Base-by-base conservation (phyloP, 345 rosid species). In the Kernera saxatilis region DNA sequence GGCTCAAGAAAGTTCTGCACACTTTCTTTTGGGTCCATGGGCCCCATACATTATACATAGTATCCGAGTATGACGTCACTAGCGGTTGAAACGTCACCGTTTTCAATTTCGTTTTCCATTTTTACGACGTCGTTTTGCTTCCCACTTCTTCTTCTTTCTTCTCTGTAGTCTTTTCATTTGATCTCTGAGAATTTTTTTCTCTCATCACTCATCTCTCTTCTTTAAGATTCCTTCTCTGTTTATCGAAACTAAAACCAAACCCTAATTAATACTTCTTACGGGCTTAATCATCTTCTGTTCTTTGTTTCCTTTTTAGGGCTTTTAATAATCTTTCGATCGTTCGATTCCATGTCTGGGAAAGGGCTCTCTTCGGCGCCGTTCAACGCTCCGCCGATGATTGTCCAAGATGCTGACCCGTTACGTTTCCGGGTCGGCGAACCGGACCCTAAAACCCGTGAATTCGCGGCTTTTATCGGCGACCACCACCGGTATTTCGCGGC, bases 401-500 rank as follows among this genome's bases (percentile, higher is more conserved):
- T 76, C 14, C 80, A 76, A 70, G 80, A 77, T 23, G 79, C 74
- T 57, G 75, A 76, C 76, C 79, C 79, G 4, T 76, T 76, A 46
- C 79, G 79, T 46, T 76, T 70, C 53, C 75, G 75, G 53, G 79
- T 76, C 65, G 75, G 75, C 2, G 79, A 76, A 15, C 71, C 26
- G 1, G 79, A 70, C 18, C 75, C 79, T 19, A 70, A 69, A 76
- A 76, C 79, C 37, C 79, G 79, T 15, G 79, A 76, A 70, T 70
- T 76, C 70, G 75, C 75, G 0, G 53, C 75, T 5, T 70, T 54
- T 56, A 76, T 76, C 52, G 75, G 75, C 37, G 79, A 76, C 59
- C 78, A 73, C 3, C 71, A 74, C 57, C 75, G 79, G 2, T 76
- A 76, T 18, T 70, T 71, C 37, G 79, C 75, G 3, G 79, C 79